These are phyloP conservation scores for Termitomyces sp. DNA, from an alignment of 768 basidiomycete genomes.

Conservation along the genomic window DNA sequence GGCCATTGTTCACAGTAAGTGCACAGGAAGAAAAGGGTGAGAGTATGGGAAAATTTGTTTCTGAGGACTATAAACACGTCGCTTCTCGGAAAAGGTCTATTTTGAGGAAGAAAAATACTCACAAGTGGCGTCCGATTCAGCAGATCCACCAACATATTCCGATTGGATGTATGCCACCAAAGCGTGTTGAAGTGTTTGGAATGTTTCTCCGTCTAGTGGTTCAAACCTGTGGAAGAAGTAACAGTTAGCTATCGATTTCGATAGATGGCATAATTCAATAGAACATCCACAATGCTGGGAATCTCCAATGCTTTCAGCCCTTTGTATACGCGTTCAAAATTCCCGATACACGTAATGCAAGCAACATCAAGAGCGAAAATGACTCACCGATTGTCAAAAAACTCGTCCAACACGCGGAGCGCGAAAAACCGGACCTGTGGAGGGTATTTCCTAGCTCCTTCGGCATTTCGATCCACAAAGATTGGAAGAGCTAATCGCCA, in stretches of 20 bases:
- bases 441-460: slow-evolving; percentile 67
- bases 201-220: slow-evolving; percentile 66
- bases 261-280: background rate
- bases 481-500: slow-evolving; percentile 82
- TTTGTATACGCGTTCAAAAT: background rate
- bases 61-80: slow-evolving; percentile 61
- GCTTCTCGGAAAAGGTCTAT: slow-evolving; percentile 13
- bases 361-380: slow-evolving; percentile 6
- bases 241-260: slow-evolving; percentile 7
- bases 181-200: slow-evolving; percentile 71
- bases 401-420: slow-evolving; percentile 77
- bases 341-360: background rate
- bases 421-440: slow-evolving; percentile 78
- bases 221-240: slow-evolving; percentile 45
- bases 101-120: slow-evolving; percentile 32
- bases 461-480: slow-evolving; percentile 60
- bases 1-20: slow-evolving; percentile 87
- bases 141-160: slow-evolving; percentile 84
- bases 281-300: background rate
- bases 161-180: slow-evolving; percentile 81
- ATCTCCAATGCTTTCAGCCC: background rate
- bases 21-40: slow-evolving; percentile 86
- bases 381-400: slow-evolving; percentile 78
- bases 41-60: slow-evolving; percentile 93
- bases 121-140: slow-evolving; percentile 83